Conservation (phyloP, 805 yeast genomes). For the Saturnispora galanensis region DNA sequence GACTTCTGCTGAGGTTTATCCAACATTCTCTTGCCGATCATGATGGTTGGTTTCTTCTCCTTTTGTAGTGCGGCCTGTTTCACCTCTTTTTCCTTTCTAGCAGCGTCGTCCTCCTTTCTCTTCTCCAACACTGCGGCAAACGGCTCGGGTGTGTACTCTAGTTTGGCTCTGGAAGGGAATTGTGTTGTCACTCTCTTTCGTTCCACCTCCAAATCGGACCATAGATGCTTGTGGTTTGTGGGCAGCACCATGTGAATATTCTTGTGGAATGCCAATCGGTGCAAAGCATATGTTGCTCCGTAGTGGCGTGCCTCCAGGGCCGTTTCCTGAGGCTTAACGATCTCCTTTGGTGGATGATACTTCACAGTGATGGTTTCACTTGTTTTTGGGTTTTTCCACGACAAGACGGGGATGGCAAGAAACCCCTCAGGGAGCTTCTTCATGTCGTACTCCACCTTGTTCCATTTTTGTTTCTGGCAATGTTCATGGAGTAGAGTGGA, state of each 20-base stretch:
- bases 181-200: constrained; percentile 40
- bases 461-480: constrained; percentile 86
- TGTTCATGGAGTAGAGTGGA: constrained; percentile 77
- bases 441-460: constrained; percentile 72
- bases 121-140: constrained; percentile 58
- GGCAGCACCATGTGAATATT: constrained; percentile 85
- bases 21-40: constrained; percentile 20
- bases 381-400: constrained; percentile 75
- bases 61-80: constrained; percentile 42
- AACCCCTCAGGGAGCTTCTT: constrained; percentile 39
- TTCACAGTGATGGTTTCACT: constrained; percentile 51
- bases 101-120: constrained; percentile 33
- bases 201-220: constrained; percentile 62
- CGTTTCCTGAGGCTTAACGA: constrained; percentile 61
- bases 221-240: constrained; percentile 63
- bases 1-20: not conserved
- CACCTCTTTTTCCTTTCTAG: constrained; percentile 37
- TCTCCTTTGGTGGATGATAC: constrained; percentile 41
- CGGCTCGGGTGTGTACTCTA: constrained; percentile 62
- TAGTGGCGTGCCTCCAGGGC: constrained; percentile 82
- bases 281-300: constrained; percentile 84
- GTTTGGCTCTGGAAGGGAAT: constrained; percentile 39
- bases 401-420: constrained; percentile 52
- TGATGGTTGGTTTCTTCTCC: constrained; percentile 36
- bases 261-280: constrained; percentile 68